phyloP scores from a whole-genome alignment of 306 rosid species.

The Clitoria ternatea region DNA sequence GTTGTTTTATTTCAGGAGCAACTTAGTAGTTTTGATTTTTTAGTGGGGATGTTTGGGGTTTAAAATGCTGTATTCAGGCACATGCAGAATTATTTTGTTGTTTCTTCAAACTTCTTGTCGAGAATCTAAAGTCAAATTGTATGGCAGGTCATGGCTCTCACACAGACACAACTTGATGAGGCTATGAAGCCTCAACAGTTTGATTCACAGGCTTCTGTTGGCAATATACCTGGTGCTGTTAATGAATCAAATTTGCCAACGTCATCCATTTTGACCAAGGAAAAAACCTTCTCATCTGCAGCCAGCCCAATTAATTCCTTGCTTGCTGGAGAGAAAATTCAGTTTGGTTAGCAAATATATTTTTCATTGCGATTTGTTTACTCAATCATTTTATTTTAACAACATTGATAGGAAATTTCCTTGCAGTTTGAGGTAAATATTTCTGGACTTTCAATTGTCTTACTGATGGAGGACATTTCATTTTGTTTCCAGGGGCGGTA shows the following conservation, averaged over 20 bases:
- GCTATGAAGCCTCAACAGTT: slow-evolving; percentile 89
- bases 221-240: slow-evolving; percentile 45
- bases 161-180: slow-evolving; percentile 92
- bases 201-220: slow-evolving; percentile 64
- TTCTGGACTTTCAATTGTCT: slow-evolving; percentile 13
- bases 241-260: slow-evolving; percentile 58
- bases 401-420: background rate
- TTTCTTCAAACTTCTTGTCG: background rate
- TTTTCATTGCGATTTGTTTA: slow-evolving; percentile 1
- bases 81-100: background rate
- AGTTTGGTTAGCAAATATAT: slow-evolving; percentile 69
- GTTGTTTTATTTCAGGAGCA: background rate
- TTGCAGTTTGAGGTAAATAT: background rate
- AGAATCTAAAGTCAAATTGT: slow-evolving; percentile 20
- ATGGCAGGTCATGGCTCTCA: slow-evolving; percentile 78
- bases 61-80: background rate
- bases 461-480: slow-evolving; percentile 2
- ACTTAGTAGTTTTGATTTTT: background rate
- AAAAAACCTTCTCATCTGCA: slow-evolving; percentile 60
- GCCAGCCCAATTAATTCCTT: slow-evolving; percentile 80
- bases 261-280: slow-evolving; percentile 71
- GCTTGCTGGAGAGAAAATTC: slow-evolving; percentile 98
- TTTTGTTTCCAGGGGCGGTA: slow-evolving; percentile 68
- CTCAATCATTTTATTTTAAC: background rate
- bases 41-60: background rate